A percentile compares a stretch with the other conserved stretches of the same genome.
These are phyloP conservation scores for Neurospora cerealis DNA, from an alignment of 495 filamentous ascomycete genomes.

Conservation along the genomic window DNA sequence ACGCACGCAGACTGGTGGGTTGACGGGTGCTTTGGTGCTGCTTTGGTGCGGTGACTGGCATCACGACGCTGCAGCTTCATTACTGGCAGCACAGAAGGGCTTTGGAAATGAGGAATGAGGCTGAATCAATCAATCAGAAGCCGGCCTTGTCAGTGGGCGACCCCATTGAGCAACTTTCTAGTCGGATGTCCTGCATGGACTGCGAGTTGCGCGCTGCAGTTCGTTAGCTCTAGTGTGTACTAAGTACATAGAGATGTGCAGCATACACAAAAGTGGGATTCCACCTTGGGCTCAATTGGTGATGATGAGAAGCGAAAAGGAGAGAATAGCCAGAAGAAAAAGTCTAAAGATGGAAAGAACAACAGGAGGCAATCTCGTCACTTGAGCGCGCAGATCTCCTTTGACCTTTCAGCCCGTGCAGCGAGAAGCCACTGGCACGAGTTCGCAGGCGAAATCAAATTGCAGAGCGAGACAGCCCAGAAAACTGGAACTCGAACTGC, in stretches of 20 bases:
- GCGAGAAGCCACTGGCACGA: not conserved
- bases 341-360: not conserved
- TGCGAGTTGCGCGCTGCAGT: not conserved
- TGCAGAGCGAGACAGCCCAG: not conserved
- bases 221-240: not conserved
- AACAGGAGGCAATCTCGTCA: not conserved
- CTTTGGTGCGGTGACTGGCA: not conserved
- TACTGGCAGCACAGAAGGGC: not conserved
- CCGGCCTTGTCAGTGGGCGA: constrained; percentile 6
- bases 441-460: not conserved
- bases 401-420: not conserved
- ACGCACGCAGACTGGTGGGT: not conserved
- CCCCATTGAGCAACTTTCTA: not conserved
- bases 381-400: not conserved
- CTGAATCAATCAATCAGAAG: constrained; percentile 19
- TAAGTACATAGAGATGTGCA: not conserved
- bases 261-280: not conserved
- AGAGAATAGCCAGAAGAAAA: not conserved
- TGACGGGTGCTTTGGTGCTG: not conserved
- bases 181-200: not conserved
- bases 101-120: constrained; percentile 16
- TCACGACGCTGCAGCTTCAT: not conserved
- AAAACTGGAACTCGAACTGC: not conserved
- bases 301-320: not conserved
- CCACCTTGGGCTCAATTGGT: not conserved